Base-by-base conservation (phyloP, 129 eudicot genomes). In the Erigeron canadensis region DNA sequence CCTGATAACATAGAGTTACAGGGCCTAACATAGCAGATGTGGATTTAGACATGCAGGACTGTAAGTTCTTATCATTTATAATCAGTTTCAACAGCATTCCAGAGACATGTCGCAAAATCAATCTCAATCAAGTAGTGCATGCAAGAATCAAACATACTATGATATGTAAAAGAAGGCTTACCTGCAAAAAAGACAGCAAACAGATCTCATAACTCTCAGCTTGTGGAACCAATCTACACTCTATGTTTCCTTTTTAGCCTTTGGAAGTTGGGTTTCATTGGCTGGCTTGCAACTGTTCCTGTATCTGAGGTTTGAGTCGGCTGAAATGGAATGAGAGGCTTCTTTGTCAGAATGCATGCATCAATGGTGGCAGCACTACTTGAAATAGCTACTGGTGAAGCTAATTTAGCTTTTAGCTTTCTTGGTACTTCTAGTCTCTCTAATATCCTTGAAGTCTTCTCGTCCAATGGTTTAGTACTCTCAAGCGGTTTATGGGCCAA, bases 391-490 rank as follows among this genome's bases (percentile, higher is more conserved):
- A 71, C 70, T 9, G 92, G 96, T 37, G 95, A 89, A 75, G 69
- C 51, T 46, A 69, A 58, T 78, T 85, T 94, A 38, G 85, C 69
- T 71, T 91, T 89, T 39, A 86, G 81, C 84, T 94, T 90, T 79
- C 82, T 86, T 12, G 99, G 99, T 75, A 79, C 65, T 75, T 90
- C 97, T 76, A 94, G 85, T 40, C 99, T 87, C 82, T 94, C 96
- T 28, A 87, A 77, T 77, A 91, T 91, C 75, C 89, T 82, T 63
- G 98, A 79, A 69, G 95, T 89, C 77, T 86, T 87, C 58, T 83
- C 91, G 73, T 89, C 96, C 42, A 80, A 21, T 63, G 80, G 88
- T 71, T 76, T 89, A 77, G 74, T 74, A 75, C 51, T 81, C 50
- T 81, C 86, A 16, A 66, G 73, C 6, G 86, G 83, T 48, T 84